A percentile compares a stretch with the other conserved stretches of the same genome.
Evolutionary conservation across 371 early-diverging fungal genomes (phyloP).

Genomic region (Mucor ambiguus): DNA sequence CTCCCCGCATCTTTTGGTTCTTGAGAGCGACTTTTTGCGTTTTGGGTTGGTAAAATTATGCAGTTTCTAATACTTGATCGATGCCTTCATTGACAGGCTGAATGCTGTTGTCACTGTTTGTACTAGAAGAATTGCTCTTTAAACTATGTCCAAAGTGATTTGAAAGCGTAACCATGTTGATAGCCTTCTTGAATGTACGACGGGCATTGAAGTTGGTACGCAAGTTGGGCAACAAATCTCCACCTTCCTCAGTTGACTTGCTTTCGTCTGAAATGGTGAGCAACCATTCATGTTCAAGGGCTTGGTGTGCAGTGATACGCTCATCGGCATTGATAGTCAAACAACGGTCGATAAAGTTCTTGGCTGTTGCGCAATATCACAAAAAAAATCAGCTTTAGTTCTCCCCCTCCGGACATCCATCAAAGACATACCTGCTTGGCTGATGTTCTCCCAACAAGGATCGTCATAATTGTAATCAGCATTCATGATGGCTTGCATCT

Average conservation of each 20-base stretch:
- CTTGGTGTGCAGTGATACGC: constrained; percentile 78
- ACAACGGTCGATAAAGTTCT: constrained; percentile 78
- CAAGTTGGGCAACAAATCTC: constrained; percentile 75
- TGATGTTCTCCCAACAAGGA: constrained; percentile 75
- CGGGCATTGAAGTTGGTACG: constrained; percentile 84
- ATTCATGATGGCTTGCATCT: constrained; percentile 72
- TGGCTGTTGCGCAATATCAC: constrained; percentile 57
- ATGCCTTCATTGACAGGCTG: constrained; percentile 49
- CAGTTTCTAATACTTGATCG: constrained; percentile 46
- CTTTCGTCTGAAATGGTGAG: constrained; percentile 27
- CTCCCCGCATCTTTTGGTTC: neutral
- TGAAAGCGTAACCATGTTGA: constrained; percentile 58
- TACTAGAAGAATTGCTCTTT: constrained; percentile 21
- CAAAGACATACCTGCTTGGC: constrained; percentile 29
- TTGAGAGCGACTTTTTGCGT: neutral
- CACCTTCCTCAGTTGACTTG: constrained; percentile 31
- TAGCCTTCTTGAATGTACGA: constrained; percentile 73
- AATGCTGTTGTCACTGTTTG: constrained; percentile 22
- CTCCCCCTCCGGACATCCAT: neutral
- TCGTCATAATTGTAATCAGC: constrained; percentile 80
- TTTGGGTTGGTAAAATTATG: neutral
- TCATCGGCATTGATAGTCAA: constrained; percentile 74
- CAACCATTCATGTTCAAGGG: constrained; percentile 78
- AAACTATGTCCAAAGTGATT: constrained; percentile 45
- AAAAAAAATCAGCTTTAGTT: neutral